These are phyloP conservation scores for Saccharomycopsis babjevae DNA, from an alignment of 805 yeast species.

Conservation along the genomic window DNA sequence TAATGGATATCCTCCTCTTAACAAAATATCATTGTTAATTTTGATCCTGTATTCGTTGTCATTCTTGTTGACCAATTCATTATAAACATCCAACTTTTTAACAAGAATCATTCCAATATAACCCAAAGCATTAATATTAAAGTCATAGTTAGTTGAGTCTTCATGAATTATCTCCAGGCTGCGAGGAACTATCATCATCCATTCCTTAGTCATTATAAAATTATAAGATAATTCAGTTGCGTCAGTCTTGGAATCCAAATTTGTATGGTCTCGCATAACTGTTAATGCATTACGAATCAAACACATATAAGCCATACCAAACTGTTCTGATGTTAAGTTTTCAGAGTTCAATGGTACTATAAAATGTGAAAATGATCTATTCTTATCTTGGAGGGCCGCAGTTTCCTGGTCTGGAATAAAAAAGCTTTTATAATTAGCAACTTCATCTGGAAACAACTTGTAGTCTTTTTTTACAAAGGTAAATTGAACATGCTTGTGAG, in stretches of 20 bases:
- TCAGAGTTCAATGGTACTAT: slow-evolving; percentile 32
- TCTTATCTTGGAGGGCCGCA: slow-evolving; percentile 53
- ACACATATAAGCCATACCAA: slow-evolving; percentile 62
- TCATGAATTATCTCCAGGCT: slow-evolving; percentile 41
- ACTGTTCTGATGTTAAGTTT: slow-evolving; percentile 34
- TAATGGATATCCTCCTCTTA: neutral
- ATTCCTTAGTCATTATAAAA: slow-evolving; percentile 67
- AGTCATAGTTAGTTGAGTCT: slow-evolving; percentile 21
- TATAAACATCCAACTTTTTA: slow-evolving; percentile 48
- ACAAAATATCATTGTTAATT: neutral
- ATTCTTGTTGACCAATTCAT: slow-evolving; percentile 38
- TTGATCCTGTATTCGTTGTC: neutral
- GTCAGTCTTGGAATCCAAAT: neutral
- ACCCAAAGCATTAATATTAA: slow-evolving; percentile 68
- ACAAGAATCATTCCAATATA: slow-evolving; percentile 70
- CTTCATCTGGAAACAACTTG: slow-evolving; percentile 44
- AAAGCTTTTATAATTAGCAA: slow-evolving; percentile 35
- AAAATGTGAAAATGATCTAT: slow-evolving; percentile 72
- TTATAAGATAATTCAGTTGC: slow-evolving; percentile 46
- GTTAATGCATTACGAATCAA: slow-evolving; percentile 65
- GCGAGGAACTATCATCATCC: slow-evolving; percentile 86
- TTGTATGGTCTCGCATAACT: slow-evolving; percentile 41
- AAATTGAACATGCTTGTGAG: slow-evolving; percentile 88
- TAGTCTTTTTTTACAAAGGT: slow-evolving; percentile 33
- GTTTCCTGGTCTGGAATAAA: slow-evolving; percentile 44